Evolutionary conservation across 208 protist genomes (phyloP), one percentile per base, ranked within the genome.

Genomic region (Balamuthia mandrillaris): DNA sequence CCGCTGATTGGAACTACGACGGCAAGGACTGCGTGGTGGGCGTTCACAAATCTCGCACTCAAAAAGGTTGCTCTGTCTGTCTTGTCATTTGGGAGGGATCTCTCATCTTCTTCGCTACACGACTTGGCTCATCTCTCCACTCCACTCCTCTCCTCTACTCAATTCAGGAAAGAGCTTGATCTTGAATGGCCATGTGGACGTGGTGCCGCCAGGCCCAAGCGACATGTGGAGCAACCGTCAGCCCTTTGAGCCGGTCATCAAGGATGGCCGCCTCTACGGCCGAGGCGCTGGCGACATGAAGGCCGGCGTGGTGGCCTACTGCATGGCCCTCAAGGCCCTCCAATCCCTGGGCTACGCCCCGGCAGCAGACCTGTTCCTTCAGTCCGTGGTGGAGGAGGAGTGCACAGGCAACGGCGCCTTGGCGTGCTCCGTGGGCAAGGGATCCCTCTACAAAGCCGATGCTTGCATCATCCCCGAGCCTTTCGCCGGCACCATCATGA

Each of bases 251-350:
- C 66, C 81, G n/a, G 54, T 75, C 27, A 68, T 90, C 1, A 84
- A 90, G 41, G 84, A 90, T 39, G 88, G 88, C 12, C 35, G 88
- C n/a, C 47, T 90, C 10, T 90, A 90, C 44, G 88, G 88, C 29
- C 65, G 88, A 33, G 88, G 88, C 7, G 51, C 47, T 47, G 88
- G 88, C 65, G 88, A 90, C 77, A 90, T 90, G 88, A 90, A 90
- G 54, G 88, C 88, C 18, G 88, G 88, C 52, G 42, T 90, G 5
- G 44, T 90, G n/a, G 82, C 88, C 24, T 90, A 86, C 24, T 78
- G 86, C 24, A 90, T 90, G 58, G 88, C 88, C 24, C 81, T 70
- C 39, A 84, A 86, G 47, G 75, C 75, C 10, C 51, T 82, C 35
- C 49, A 37, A 12, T 74, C 74, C 7, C 35, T 90, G 0, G 88